Conservation (phyloP, 345 rosid genomes). For the Trapa bicornis region DNA sequence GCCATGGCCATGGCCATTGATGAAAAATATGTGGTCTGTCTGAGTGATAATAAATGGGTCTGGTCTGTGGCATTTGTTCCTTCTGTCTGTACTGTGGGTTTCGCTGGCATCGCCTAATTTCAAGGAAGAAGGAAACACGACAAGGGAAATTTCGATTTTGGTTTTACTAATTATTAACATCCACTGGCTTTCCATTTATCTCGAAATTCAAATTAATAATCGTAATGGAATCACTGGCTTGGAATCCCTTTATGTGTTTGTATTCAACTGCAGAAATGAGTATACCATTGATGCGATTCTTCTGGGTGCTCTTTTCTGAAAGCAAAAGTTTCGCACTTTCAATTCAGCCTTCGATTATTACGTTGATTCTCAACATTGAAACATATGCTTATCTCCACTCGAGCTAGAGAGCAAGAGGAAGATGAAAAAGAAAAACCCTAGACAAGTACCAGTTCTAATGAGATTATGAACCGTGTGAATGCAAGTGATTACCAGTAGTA, state of each 20-base stretch:
- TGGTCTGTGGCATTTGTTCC: conserved; percentile 13
- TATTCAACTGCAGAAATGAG: conserved; percentile 4
- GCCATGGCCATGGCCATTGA: background rate
- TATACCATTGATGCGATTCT: conserved; percentile 22
- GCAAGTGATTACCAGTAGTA: no score
- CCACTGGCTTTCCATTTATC: no score
- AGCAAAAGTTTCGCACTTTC: conserved; percentile 12
- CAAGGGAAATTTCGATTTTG: no score
- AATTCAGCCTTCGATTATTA: background rate
- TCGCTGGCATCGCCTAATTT: conserved; percentile 8
- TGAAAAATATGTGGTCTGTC: background rate
- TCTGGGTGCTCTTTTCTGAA: conserved; percentile 24
- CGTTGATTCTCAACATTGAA: background rate
- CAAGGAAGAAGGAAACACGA: conserved; percentile 8
- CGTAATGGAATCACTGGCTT: background rate
- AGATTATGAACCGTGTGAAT: no score
- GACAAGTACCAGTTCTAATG: no score
- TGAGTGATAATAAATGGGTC: background rate
- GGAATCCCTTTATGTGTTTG: background rate
- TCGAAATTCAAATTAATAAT: no score
- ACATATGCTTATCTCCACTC: no score
- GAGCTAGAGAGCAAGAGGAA: no score
- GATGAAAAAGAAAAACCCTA: no score
- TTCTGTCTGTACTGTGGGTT: conserved; percentile 11
- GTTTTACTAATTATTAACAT: no score